Evolutionary conservation across 2,329 filamentous ascomycete species (phyloP), one percentile per base, ranked within the genome.

Genomic region (Colletotrichum graminicola): DNA sequence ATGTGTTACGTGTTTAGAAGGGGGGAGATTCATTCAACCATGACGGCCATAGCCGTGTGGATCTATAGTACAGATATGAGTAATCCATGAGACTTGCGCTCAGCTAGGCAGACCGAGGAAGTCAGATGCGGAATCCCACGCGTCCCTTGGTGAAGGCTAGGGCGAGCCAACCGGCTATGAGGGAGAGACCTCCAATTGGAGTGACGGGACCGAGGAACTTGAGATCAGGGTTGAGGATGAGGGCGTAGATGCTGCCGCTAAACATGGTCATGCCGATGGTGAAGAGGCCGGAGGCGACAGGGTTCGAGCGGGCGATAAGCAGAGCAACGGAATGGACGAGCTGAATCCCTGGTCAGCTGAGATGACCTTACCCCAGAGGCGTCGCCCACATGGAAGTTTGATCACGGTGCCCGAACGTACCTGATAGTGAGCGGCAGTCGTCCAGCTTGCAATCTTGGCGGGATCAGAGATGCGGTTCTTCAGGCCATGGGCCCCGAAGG

Each of bases 401-500:
- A 61, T 10, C 1, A 18, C 11, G 26, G 0, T 0, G 0, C 18
- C 11, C 29, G 16, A n/a, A 34, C 39, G 57, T 79, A 91, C 90
- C 81, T 92, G 90, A 75, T 92, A 93, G 51, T 92, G 90, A 3
- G 90, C 90, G 2, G 90, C 91, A 0, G 90, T 92, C 14, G 80
- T 79, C 86, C 89, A 92, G 77, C 84, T 91, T 7, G 88, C 86
- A 51, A 92, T 79, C 72, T 85, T 85, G 16, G 83, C 79, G 3
- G 90, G 89, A 74, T 92, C 90, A 12, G 85, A 77, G 76, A 91
- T 88, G 74, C 83, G 82, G 71, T 85, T 85, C 81, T 91, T 92
- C 51, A 92, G 82, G 14, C 90, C 90, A 77, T 93, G 91, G 16
- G 90, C 89, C 45, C 91, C 91, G 79, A 92, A 93, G 0, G 91